A percentile compares a stretch with the other conserved stretches of the same genome.
These are phyloP conservation scores for Jatropha curcas DNA, from an alignment of 345 rosid genomes.

Conservation along the genomic window DNA sequence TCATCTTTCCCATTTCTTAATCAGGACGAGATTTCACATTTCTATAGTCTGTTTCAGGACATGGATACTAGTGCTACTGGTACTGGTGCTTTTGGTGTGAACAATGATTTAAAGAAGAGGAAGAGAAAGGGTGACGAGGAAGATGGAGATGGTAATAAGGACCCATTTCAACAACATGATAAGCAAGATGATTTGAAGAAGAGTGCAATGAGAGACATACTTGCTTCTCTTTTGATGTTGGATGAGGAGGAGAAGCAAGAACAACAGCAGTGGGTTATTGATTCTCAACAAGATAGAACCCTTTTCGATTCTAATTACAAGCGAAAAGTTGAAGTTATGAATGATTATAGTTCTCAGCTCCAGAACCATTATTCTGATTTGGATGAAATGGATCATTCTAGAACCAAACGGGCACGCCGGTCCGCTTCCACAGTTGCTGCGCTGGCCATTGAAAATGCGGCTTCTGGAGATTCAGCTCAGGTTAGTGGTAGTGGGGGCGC, in stretches of 20 bases:
- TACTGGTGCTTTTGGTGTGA: neutral
- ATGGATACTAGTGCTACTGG: constrained; percentile 12
- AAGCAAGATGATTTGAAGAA: neutral
- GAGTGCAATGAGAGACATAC: constrained; percentile 31
- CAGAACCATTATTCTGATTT: constrained; percentile 41
- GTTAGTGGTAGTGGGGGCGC: neutral
- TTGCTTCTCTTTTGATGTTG: constrained; percentile 49
- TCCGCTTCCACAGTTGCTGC: constrained; percentile 30
- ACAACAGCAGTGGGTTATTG: constrained; percentile 36
- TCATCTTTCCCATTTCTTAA: constrained; percentile 28
- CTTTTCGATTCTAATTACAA: constrained; percentile 49
- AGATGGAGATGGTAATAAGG: neutral
- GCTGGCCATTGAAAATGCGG: constrained; percentile 13
- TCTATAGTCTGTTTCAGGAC: constrained; percentile 30
- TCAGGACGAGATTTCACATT: constrained; percentile 38
- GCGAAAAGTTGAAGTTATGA: constrained; percentile 35
- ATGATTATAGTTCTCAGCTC: constrained; percentile 36
- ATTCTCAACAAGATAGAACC: constrained; percentile 39
- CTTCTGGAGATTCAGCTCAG: constrained; percentile 4
- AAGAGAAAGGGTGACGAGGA: constrained; percentile 12
- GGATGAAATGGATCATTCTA: constrained; percentile 30
- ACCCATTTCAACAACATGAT: neutral
- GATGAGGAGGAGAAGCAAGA: constrained; percentile 70
- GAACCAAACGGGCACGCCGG: constrained; percentile 45
- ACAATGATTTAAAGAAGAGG: constrained; percentile 22